Evolutionary conservation across 2,329 filamentous ascomycete genomes (phyloP), one percentile per base, ranked within the genome.

Genomic region (Pseudogymnoascus pannorum): DNA sequence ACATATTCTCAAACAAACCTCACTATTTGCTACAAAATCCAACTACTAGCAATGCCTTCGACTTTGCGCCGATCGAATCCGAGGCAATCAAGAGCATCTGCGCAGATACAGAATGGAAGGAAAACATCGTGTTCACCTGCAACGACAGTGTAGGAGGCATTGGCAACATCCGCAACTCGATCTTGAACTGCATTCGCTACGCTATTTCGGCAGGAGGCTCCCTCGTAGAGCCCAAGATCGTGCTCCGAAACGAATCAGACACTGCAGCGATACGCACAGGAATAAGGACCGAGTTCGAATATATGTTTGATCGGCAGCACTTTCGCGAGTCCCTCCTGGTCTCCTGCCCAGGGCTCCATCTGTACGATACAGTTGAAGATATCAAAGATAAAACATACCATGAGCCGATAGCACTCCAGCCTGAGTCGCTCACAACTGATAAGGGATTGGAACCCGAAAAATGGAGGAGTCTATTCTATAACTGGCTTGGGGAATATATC

Each of bases 171-270:
- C 68, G 69, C 20, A 72, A 71, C 59, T 69, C 67, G 35, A 66
- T 71, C 26, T 61, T 71, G 26, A 68, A 67, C 40, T 71, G 69
- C 57, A 63, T 71, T 12, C 64, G 69, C 5, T 70, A 70, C 62
- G 63, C 67, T 18, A 71, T 71, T 57, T 64, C 63, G 14, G 67
- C 68, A n/a, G 69, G 69, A 20, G 69, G 62, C 6, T 64, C 64
- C 35, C 29, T 69, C 20, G 64, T 65, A 1, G 26, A 67, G 44
- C 68, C 68, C 2, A 59, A 59, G 11, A 65, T 70, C 24, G 57
- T 64, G 2, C 29, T 67, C 7, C 61, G 68, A 4, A 63, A 67
- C 59, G 44, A 61, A 3, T 14, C 29, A 9, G 64, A 69, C 38
- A 68, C 67, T 18, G 31, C 65, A 14, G 24, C 63, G 6, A 68